phyloP scores from a whole-genome alignment of 2,329 filamentous ascomycete genomes.

The Graphilbum ipis-grandicollis region DNA sequence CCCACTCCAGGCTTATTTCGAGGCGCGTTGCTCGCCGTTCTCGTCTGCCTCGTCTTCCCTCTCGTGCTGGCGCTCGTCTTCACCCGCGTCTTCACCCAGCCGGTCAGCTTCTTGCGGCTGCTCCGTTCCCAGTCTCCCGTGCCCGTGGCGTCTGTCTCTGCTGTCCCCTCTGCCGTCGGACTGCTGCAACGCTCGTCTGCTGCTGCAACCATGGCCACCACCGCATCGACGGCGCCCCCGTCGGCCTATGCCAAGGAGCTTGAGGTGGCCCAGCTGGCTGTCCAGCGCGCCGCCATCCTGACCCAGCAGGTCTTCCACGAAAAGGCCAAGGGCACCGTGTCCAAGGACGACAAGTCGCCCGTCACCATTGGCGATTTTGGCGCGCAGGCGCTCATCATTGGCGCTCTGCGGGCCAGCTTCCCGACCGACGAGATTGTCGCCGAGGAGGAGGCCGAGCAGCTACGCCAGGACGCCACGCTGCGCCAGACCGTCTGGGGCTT shows the following conservation, averaged over 20 bases:
- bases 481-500: constrained; percentile 70
- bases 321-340: constrained; percentile 84
- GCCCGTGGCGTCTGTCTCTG: constrained; percentile 3
- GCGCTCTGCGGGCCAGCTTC: constrained; percentile 77
- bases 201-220: constrained; percentile 25
- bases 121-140: too few species aligned
- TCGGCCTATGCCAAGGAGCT: constrained; percentile 56
- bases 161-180: not conserved
- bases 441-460: constrained; percentile 76
- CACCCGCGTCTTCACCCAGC: not conserved
- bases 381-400: constrained; percentile 90
- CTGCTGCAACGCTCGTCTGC: not conserved
- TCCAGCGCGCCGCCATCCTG: constrained; percentile 53
- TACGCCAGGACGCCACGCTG: constrained; percentile 54
- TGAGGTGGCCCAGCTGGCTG: constrained; percentile 68
- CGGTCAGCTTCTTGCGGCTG: too few species aligned
- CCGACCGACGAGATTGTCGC: constrained; percentile 81
- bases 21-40: constrained; percentile 6
- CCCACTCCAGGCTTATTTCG: too few species aligned
- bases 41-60: not conserved
- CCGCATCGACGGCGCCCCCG: constrained; percentile 21
- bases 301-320: constrained; percentile 46
- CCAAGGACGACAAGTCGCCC: constrained; percentile 89
- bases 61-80: not conserved
- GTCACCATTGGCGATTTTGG: constrained; percentile 98